Evolutionary conservation across 2,329 filamentous ascomycete genomes (phyloP).

Genomic region (Pseudogymnoascus verrucosus): DNA sequence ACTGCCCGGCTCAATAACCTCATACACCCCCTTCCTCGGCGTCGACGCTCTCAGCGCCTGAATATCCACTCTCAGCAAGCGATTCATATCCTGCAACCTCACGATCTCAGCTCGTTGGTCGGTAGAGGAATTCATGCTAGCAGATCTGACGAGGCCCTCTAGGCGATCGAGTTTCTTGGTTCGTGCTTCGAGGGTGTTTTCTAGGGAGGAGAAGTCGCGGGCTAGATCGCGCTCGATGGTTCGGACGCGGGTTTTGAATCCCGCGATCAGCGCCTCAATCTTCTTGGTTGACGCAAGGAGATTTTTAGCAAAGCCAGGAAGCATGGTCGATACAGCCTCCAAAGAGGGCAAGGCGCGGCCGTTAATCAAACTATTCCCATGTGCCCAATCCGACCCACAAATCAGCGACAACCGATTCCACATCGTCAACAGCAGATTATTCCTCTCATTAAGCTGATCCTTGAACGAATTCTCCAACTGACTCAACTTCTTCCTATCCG

Average conservation of each 20-base stretch:
- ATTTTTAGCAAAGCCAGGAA: slow-evolving; percentile 86
- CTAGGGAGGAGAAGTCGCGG: slow-evolving; percentile 81
- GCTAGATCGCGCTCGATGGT: slow-evolving; percentile 82
- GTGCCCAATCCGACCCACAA: slow-evolving; percentile 86
- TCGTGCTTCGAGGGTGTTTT: slow-evolving; percentile 70
- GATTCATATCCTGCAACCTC: slow-evolving; percentile 54
- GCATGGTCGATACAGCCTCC: slow-evolving; percentile 76
- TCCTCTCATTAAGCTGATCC: slow-evolving; percentile 83
- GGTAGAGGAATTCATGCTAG: slow-evolving; percentile 35
- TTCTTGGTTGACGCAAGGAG: slow-evolving; percentile 79
- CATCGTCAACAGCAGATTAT: slow-evolving; percentile 75
- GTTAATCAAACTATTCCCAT: slow-evolving; percentile 82
- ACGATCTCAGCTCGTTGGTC: slow-evolving; percentile 41
- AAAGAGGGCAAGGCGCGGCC: slow-evolving; percentile 74
- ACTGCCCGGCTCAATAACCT: slow-evolving; percentile 26
- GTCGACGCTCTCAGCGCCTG: slow-evolving; percentile 60
- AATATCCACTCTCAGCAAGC: slow-evolving; percentile 56
- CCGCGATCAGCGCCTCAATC: slow-evolving; percentile 69
- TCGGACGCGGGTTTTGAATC: slow-evolving; percentile 74
- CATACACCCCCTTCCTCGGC: slow-evolving; percentile 38
- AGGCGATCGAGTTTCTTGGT: slow-evolving; percentile 81
- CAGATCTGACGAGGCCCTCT: slow-evolving; percentile 68
- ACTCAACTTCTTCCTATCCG: slow-evolving; percentile 70
- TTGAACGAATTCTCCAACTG: slow-evolving; percentile 72
- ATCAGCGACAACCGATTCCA: slow-evolving; percentile 84